Evolutionary conservation across 179 eudicot genomes (phyloP).

Genomic region (Sideroxylon spinosum): DNA sequence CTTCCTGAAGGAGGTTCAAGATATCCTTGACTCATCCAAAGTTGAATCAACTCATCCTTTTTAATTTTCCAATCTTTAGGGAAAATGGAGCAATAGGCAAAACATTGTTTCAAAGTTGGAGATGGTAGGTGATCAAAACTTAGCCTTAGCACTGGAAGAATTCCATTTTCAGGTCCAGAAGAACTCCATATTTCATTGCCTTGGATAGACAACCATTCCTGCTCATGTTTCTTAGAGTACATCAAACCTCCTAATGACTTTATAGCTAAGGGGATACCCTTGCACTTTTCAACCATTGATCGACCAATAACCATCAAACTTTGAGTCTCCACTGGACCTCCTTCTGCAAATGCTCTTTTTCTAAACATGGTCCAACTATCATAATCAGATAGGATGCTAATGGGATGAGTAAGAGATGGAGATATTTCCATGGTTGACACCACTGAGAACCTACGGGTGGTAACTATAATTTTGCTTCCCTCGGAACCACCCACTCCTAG

Average conservation of each 20-base stretch:
- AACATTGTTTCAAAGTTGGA: not conserved
- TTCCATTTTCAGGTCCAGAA: not conserved
- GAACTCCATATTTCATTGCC: not conserved
- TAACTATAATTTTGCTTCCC: not conserved
- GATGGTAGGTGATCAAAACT: slow-evolving; percentile 5
- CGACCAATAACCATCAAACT: not conserved
- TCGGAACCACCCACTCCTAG: too few relatives aligned
- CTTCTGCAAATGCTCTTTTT: not conserved
- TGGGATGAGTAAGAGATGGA: not conserved
- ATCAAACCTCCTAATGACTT: slow-evolving; percentile 14
- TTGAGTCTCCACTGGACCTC: not conserved
- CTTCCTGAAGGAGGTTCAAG: not conserved
- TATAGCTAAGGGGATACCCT: slow-evolving; percentile 20
- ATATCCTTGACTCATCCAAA: too few relatives aligned
- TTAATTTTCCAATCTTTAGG: not conserved
- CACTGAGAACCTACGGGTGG: not conserved
- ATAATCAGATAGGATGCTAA: not conserved
- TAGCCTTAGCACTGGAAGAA: not conserved
- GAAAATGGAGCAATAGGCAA: too few relatives aligned
- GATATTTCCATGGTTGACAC: not conserved
- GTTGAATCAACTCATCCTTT: not conserved
- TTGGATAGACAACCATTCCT: not conserved
- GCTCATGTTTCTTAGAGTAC: not conserved
- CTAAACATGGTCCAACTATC: slow-evolving; percentile 11
- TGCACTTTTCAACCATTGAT: not conserved